phyloP scores from a whole-genome alignment of 2,329 filamentous ascomycete species.

The Chrysoporthe deuterocubensis region DNA sequence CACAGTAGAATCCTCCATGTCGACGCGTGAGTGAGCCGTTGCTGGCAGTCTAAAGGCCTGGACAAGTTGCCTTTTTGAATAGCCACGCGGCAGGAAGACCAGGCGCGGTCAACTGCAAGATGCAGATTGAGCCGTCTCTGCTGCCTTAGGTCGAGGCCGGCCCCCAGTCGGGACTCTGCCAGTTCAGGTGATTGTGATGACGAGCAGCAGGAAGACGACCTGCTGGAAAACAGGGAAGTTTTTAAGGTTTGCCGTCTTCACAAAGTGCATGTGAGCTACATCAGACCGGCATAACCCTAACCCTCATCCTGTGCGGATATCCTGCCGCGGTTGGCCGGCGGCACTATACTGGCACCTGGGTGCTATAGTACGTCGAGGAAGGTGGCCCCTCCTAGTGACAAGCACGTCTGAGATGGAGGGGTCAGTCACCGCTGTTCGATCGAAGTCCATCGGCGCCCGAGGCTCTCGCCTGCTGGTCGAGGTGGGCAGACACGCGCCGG shows the following conservation, averaged over 20 bases:
- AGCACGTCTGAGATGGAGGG: too few species aligned
- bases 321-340: too few species aligned
- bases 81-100: neutral
- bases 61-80: neutral
- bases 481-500: too few species aligned
- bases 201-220: neutral
- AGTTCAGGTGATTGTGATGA: neutral
- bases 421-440: too few species aligned
- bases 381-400: too few species aligned
- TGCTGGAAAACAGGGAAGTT: neutral
- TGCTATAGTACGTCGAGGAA: too few species aligned
- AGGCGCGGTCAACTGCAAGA: neutral
- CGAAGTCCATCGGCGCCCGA: too few species aligned
- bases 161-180: neutral
- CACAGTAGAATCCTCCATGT: constrained; percentile 48
- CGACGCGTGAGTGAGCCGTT: constrained; percentile 29
- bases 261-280: too few species aligned
- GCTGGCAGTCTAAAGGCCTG: constrained; percentile 10
- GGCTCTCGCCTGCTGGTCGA: too few species aligned
- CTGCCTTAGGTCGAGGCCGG: neutral
- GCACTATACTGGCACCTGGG: too few species aligned
- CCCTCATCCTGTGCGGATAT: neutral
- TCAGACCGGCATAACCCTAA: neutral
- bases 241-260: too few species aligned
- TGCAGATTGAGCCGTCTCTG: constrained; percentile 3